phyloP scores from a whole-genome alignment of 2,329 filamentous ascomycete genomes.

The Cylindrodendrum hubeiense region DNA sequence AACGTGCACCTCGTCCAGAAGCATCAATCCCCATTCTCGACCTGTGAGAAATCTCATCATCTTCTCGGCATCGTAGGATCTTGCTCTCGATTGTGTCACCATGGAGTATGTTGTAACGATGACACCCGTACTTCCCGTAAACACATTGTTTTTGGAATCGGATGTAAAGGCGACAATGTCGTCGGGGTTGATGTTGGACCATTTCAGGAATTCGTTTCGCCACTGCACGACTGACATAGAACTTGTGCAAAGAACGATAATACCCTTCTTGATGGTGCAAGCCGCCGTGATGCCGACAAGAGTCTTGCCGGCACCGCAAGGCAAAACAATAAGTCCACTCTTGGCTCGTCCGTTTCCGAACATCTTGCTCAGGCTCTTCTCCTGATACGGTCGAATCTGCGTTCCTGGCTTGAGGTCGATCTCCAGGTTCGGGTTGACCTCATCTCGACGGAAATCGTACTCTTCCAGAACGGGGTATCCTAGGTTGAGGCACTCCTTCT shows the following conservation, averaged over 20 bases:
- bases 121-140: constrained; percentile 91
- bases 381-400: constrained; percentile 94
- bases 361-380: constrained; percentile 99
- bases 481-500: constrained; percentile 89
- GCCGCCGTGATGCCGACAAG: constrained; percentile 98
- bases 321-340: constrained; percentile 96
- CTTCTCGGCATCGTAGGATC: constrained; percentile 93
- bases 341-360: constrained; percentile 98
- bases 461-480: constrained; percentile 92
- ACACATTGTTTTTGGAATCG: constrained; percentile 83
- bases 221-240: constrained; percentile 99
- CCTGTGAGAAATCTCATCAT: constrained; percentile 95
- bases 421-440: constrained; percentile 88
- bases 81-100: constrained; percentile 91
- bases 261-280: constrained; percentile 96
- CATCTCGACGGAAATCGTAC: constrained; percentile 96
- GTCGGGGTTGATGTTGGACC: constrained; percentile 94
- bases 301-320: constrained; percentile 97
- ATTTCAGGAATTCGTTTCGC: constrained; percentile 96
- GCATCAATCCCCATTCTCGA: constrained; percentile 97
- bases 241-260: constrained; percentile 95
- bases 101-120: constrained; percentile 99
- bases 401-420: constrained; percentile 93
- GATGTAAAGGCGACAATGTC: constrained; percentile 97
- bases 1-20: constrained; percentile 97